Evolutionary conservation across 2,329 filamentous ascomycete species (phyloP), one percentile per base, ranked within the genome.

Genomic region (Seiridium cupressi): DNA sequence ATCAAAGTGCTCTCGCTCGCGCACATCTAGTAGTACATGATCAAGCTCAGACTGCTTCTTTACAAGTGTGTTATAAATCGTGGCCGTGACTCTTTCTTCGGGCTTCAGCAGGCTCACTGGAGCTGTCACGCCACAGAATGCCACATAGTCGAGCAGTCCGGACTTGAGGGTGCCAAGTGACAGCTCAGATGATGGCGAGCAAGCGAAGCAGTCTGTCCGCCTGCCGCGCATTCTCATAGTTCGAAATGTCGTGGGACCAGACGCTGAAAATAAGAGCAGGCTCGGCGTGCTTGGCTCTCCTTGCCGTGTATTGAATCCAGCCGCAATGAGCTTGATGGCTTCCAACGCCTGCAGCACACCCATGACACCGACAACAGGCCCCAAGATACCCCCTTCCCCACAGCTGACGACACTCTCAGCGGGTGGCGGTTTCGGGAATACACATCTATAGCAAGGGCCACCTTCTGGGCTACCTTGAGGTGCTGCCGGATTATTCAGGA

Each of bases 301-400:
- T 7, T 48, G 51, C 36, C 18, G 42, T 4, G 53, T 69, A 7
- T 69, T 61, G 5, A 67, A 68, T 3, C 69, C 72, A 36, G 77
- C 69, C 0, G 85, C 82, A 13, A 97, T 81, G n/a, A 97, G 74
- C 72, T 96, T 95, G 68, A 98, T 88, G 0, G 92, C 88, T 76
- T 98, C 93, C 1, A 96, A 79, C 0, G 95, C 94, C 77, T 98
- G 95, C 59, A 98, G 77, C 0, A 97, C 88, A 6, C 95, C 95
- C 92, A 99, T 97, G 0, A 88, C 83, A 0, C 95, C 95, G 0
- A 99, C 95, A 0, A 97, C 93, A 0, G 95, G 93, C 0, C 95
- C 95, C 1, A 99, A 70, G 7, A 99, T 93, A 0, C 95, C 95
- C 8, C 93, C 94, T 72, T 99, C 95, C 46, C 93, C 92, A 69